Base-by-base conservation (phyloP, 2,329 filamentous ascomycete genomes). In the Alternaria angustiovoidea region DNA sequence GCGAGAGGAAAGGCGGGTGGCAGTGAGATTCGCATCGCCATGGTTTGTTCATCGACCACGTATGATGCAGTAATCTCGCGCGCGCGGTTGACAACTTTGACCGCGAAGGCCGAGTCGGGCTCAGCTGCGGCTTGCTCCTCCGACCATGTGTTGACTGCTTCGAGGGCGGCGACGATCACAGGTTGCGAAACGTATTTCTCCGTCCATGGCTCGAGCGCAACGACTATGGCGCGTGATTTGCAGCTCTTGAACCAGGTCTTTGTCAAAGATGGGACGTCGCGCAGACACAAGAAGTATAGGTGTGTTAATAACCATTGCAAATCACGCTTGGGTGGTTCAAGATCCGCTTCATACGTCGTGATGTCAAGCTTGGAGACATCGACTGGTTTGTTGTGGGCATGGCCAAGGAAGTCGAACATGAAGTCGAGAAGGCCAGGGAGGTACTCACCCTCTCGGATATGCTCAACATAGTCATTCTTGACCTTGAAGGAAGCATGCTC, bases 231-330 rank as follows among this genome's bases (percentile, higher is more conserved):
- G 59, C 87, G 84, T 2, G 92, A 93, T 57, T 89, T 89, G 75
- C 92, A 91, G 63, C 91, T 88, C 9, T 94, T 87, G 81, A 90
- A 96, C 93, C 95, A 98, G 1, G 84, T 80, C 72, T 93, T 94
- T 60, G 93, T 93, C 4, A 95, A 83, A 2, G 89, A 89, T 0
- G 93, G 93, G 0, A 91, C 84, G 72, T 93, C 89, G 71, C 88
- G 91, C 38, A 99, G 85, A 6, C 87, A 86, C 5, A 94, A 84
- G 76, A 94, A 98, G 81, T 92, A 98, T 2, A 98, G 80, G 69
- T 98, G 92, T 1, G 93, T 86, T 3, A 96, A 83, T 4, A 98
- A 84, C 88, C 91, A 94, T 70, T 96, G 90, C 70, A 92, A 88
- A 69, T 93, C 91, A 65, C 86, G 87, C 74, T 93, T 90, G 0